phyloP scores from a whole-genome alignment of 2,329 filamentous ascomycete species.

The Colletotrichum tropicicola region DNA sequence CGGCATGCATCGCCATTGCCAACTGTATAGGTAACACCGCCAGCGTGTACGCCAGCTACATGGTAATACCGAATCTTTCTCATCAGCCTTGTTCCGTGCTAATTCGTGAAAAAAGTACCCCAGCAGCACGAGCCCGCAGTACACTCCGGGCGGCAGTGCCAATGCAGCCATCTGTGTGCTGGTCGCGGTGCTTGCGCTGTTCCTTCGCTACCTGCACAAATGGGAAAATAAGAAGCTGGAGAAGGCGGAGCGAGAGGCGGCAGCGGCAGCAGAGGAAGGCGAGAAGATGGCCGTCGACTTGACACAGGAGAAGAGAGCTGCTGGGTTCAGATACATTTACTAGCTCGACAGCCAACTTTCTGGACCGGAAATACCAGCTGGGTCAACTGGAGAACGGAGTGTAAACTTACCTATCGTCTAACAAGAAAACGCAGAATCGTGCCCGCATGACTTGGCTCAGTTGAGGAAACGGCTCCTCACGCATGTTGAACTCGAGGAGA shows the following conservation, averaged over 20 bases:
- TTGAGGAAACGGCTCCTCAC: too few species aligned
- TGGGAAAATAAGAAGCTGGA: constrained; percentile 71
- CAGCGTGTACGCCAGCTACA: constrained; percentile 47
- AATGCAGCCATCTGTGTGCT: constrained; percentile 71
- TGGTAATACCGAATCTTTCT: not conserved
- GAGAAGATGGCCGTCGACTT: constrained; percentile 1
- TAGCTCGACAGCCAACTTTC: constrained; percentile 14
- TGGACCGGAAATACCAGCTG: not conserved
- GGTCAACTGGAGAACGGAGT: not conserved
- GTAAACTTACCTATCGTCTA: not conserved
- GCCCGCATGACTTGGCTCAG: too few species aligned
- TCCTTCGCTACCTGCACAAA: constrained; percentile 61
- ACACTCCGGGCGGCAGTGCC: constrained; percentile 63
- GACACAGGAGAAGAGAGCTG: constrained; percentile 31
- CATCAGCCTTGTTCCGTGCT: not conserved
- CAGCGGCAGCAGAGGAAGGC: constrained; percentile 30
- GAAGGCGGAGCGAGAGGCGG: constrained; percentile 44
- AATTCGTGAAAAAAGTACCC: constrained; percentile 54
- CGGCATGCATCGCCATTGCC: constrained; percentile 71
- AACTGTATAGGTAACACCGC: constrained; percentile 66
- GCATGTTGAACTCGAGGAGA: too few species aligned
- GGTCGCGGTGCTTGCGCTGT: constrained; percentile 62
- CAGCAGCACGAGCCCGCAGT: constrained; percentile 49
- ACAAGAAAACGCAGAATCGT: too few species aligned
- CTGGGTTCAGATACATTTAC: constrained; percentile 42